These are phyloP conservation scores for Taxillus chinensis DNA, from an alignment of 164 flowering plant species.

Conservation along the genomic window DNA sequence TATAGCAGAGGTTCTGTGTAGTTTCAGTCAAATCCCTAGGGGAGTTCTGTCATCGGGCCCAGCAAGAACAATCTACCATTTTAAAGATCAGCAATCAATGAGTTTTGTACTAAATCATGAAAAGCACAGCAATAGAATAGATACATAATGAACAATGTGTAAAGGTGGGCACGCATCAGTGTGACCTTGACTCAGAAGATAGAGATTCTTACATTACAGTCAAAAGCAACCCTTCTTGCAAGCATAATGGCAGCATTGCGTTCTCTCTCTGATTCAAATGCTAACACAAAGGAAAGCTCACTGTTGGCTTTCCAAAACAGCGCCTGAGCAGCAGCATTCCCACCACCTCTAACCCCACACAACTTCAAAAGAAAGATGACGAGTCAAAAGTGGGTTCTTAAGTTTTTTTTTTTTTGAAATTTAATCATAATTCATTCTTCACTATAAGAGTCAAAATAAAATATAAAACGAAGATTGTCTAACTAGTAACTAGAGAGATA, in stretches of 20 bases:
- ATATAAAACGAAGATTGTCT: too few species aligned
- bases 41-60: constrained; percentile 30
- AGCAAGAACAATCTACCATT: constrained; percentile 27
- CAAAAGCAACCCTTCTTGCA: constrained; percentile 55
- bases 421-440: too few species aligned
- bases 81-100: background rate
- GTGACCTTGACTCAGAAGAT: background rate
- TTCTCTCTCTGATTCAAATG: constrained; percentile 57
- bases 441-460: too few species aligned
- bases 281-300: constrained; percentile 41
- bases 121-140: background rate
- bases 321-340: constrained; percentile 44
- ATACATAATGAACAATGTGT: background rate
- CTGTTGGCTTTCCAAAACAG: constrained; percentile 57
- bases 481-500: too few species aligned
- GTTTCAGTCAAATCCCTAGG: background rate
- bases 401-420: too few species aligned
- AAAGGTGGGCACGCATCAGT: too few species aligned
- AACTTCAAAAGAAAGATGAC: constrained; percentile 18
- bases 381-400: too few species aligned
- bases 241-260: constrained; percentile 67
- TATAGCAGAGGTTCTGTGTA: background rate
- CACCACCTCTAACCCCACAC: constrained; percentile 55
- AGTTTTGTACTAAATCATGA: background rate
- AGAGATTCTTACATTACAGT: constrained; percentile 46